Base-by-base conservation (phyloP, 139 green algal genomes). In the Mesotaenium endlicherianum region DNA sequence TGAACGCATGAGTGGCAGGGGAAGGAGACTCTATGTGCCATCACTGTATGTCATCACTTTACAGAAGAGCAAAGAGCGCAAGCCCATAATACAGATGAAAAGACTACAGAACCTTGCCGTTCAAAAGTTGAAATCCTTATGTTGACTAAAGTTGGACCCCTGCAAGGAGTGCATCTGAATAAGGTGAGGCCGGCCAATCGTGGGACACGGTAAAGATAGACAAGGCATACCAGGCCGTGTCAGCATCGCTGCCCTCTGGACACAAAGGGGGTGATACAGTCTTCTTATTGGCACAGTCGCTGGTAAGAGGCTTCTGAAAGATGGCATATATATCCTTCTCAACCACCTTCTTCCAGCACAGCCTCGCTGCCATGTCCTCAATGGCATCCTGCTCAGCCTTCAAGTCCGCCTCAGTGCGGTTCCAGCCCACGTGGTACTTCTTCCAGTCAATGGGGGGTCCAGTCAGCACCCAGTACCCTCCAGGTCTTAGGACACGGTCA, bases 381-480 rank as follows among this genome's bases (percentile, higher is more conserved):
- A 82, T 70, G 44, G 26, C 38, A 14, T 30, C 75, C 55, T 75
- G 75, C 55, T 82, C 75, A 44, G 55, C 55, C 57, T 43, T 30
- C 1, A 75, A 45, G 55, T 82, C 75, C 57, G 26, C 75, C 47
- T 70, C 47, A 3, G 75, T 76, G 47, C 55, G 55, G 20, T 82
- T 47, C 75, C 75, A 82, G 44, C 75, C 75, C 30, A 26, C 26
- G 39, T 31, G 30, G 70, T 77, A 57, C 70, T 57, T 55, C 68
- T 83, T 17, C 70, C 70, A 77, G 59, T 86, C 36, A 8, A 86
- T 44, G 2, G 80, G 80, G 6, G 80, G 80, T 6, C 80, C 80
- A 17, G 69, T 58, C 36, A 86, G 80, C 1, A 86, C 80, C 70
- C 70, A 86, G 68, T 86, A 86, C 20, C 80, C 80, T 38, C 71